Evolutionary conservation across 2,329 filamentous ascomycete species (phyloP), one percentile per base, ranked within the genome.

Genomic region (Fusarium humuli): DNA sequence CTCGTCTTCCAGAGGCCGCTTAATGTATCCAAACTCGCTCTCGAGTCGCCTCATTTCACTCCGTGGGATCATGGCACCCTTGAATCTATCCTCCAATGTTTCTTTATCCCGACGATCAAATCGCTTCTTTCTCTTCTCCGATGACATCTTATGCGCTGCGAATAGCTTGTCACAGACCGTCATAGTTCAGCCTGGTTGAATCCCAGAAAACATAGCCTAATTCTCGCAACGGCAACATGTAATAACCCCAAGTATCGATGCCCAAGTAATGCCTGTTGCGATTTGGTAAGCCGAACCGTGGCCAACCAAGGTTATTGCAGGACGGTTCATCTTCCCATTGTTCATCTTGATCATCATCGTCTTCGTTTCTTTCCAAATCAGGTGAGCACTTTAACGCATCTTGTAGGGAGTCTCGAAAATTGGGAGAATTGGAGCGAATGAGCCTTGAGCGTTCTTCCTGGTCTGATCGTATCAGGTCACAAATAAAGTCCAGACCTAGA

Each of bases 211-310:
- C 3, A 37, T 37, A 37, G 0, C 34, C 34, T 1, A 37, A 5
- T 4, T 37, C 34, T 37, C 18, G 34, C 5, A 37, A 2, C 3
- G 34, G 34, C n/a, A 4, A n/a, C 34, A 37, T 37, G 4, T 6
- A 1, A 3, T 18, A 37, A 0, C 8, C 2, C 32, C 32, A 37
- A 18, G 0, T 37, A 37, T 37, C 16, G 32, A 37, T 34, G 7
- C 14, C 1, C 3, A 32, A 4, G 7, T 32, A 32, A 1, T 4
- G 4, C 11, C 27, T 4, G 4, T 12, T 1, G 6, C 30, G 27
- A 11, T 11, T 32, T 2, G 3, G 30, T 13, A 5, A 1, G 6
- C 30, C 7, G 13, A 32, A 32, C 13, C 7, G 32, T 18, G 16
- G 1, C 34, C 34, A 37, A 7, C 9, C 34, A 6, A 20, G 40